Percentiles rank a stretch among this genome's conserved stretches.
Evolutionary conservation across 805 yeast genomes (phyloP).

Genomic region (Saccharomycodes ludwigii): DNA sequence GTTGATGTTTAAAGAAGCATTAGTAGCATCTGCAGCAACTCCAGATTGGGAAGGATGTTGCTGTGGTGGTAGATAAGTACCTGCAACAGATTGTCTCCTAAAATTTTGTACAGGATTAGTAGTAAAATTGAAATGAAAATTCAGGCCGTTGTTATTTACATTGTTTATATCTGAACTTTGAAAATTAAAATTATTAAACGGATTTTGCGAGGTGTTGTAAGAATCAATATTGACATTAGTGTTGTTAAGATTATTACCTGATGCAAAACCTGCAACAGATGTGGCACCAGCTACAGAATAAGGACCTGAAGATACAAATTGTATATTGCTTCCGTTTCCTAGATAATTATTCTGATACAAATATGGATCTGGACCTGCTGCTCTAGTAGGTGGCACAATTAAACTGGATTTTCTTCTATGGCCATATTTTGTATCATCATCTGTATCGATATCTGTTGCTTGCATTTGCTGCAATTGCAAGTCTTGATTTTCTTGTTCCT

Average conservation of each 20-base stretch:
- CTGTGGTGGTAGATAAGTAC: slow-evolving; percentile 7
- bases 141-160: slow-evolving; percentile 6
- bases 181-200: too few relatives aligned
- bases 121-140: slow-evolving; percentile 1
- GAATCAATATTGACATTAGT: too few relatives aligned
- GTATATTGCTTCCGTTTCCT: background rate
- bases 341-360: slow-evolving; percentile 24
- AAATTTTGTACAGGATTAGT: slow-evolving; percentile 13
- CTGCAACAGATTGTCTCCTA: slow-evolving; percentile 11
- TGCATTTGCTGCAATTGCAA: slow-evolving; percentile 1
- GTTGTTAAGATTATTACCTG: too few relatives aligned
- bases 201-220: too few relatives aligned
- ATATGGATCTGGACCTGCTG: slow-evolving; percentile 28
- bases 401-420: slow-evolving; percentile 24
- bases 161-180: too few relatives aligned
- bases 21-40: slow-evolving; percentile 18
- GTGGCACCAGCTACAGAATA: too few relatives aligned
- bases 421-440: too few relatives aligned
- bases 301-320: background rate
- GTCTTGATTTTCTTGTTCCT: too few relatives aligned
- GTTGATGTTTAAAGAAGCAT: slow-evolving; percentile 6
- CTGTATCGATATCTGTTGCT: too few relatives aligned
- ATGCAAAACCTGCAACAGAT: too few relatives aligned
- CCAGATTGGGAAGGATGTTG: slow-evolving; percentile 18
- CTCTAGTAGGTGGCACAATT: slow-evolving; percentile 32